These are phyloP conservation scores for Rhododendron ferrugineum DNA, from an alignment of 148 eudicot species.

Conservation along the genomic window DNA sequence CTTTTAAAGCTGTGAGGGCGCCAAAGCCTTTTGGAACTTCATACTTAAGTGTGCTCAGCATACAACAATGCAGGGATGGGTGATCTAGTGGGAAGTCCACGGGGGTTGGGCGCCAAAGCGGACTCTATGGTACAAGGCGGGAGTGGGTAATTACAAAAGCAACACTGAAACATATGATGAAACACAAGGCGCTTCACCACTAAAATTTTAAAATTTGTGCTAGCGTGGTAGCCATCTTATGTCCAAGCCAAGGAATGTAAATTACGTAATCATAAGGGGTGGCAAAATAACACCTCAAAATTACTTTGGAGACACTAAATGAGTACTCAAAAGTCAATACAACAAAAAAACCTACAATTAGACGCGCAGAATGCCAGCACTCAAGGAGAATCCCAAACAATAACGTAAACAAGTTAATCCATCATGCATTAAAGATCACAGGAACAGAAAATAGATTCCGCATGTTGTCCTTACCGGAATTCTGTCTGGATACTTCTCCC, in stretches of 20 bases:
- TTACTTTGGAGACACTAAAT: not conserved
- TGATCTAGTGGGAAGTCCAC: not conserved
- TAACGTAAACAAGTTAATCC: not conserved
- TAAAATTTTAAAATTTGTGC: not conserved
- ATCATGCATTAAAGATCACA: not conserved
- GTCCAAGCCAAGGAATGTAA: not conserved
- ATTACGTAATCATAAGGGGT: not conserved
- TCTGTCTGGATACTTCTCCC: constrained; percentile 86
- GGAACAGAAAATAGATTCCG: not conserved
- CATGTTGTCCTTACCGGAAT: constrained; percentile 49
- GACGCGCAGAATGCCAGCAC: not conserved
- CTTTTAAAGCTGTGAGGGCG: not conserved
- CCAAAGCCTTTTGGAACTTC: not conserved
- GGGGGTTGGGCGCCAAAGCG: not conserved
- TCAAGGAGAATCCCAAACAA: not conserved
- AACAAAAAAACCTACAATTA: not conserved
- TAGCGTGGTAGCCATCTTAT: not conserved
- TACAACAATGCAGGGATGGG: not conserved
- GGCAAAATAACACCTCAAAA: not conserved
- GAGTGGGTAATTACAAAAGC: not conserved
- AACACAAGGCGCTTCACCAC: not conserved
- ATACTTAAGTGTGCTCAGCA: not conserved
- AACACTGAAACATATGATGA: not conserved
- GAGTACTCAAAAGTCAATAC: too few relatives aligned
- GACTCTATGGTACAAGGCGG: not conserved